Percentiles rank a stretch among this genome's conserved stretches.
Conservation (phyloP, 257 asterid species). For the Solanum tarijense region DNA sequence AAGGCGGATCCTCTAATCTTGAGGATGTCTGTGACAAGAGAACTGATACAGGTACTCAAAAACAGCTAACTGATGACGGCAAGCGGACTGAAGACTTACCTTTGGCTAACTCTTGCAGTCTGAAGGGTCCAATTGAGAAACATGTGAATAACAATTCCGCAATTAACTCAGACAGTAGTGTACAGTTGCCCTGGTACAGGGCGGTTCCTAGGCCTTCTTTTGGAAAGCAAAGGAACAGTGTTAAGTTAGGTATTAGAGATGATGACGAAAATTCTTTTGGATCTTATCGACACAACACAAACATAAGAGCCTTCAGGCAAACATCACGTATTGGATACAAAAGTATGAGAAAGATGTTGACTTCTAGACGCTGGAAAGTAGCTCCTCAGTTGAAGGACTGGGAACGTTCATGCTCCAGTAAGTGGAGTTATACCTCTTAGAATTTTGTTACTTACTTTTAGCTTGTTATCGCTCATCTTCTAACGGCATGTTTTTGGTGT, state of each 20-base stretch:
- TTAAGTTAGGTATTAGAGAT: slow-evolving; percentile 91
- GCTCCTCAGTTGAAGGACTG: slow-evolving; percentile 55
- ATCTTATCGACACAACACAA: slow-evolving; percentile 59
- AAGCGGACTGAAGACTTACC: slow-evolving; percentile 28
- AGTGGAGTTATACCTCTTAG: slow-evolving; percentile 20
- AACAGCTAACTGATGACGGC: slow-evolving; percentile 21
- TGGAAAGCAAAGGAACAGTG: slow-evolving; percentile 58
- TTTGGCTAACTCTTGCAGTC: slow-evolving; percentile 34
- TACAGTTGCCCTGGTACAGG: slow-evolving; percentile 77
- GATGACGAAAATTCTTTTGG: slow-evolving; percentile 88
- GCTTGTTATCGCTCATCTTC: neutral
- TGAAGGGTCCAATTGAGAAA: slow-evolving; percentile 43
- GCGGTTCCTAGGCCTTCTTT: slow-evolving; percentile 40
- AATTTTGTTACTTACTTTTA: neutral
- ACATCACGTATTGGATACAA: slow-evolving; percentile 44
- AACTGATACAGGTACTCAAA: slow-evolving; percentile 21
- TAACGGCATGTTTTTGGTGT: neutral
- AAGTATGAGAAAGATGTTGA: slow-evolving; percentile 64
- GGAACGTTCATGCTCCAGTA: slow-evolving; percentile 48
- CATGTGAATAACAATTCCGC: slow-evolving; percentile 44
- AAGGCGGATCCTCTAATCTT: slow-evolving; percentile 10
- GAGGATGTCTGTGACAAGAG: slow-evolving; percentile 19
- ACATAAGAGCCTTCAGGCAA: slow-evolving; percentile 50
- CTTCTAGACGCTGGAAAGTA: slow-evolving; percentile 62
- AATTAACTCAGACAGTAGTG: slow-evolving; percentile 66